phyloP scores from a whole-genome alignment of 805 yeast genomes.

The Nakazawaea wickerhamii region DNA sequence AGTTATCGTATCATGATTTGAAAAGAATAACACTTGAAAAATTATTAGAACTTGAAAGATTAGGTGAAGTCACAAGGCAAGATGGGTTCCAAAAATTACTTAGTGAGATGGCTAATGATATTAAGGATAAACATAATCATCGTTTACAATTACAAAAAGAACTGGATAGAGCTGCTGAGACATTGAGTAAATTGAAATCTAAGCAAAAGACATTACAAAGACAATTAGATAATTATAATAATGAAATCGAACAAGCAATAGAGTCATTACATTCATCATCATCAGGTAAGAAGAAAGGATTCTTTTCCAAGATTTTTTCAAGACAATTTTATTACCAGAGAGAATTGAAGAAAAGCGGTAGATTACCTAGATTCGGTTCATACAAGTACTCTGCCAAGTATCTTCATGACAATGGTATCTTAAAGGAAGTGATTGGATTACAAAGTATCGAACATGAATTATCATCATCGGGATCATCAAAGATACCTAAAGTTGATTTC shows the following conservation, averaged over 20 bases:
- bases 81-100: constrained; percentile 74
- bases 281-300: constrained; percentile 33
- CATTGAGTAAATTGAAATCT: constrained; percentile 37
- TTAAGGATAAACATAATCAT: constrained; percentile 42
- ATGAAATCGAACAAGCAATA: constrained; percentile 40
- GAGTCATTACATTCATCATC: constrained; percentile 38
- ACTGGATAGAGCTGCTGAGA: constrained; percentile 33
- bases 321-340: constrained; percentile 74
- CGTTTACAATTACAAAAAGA: constrained; percentile 37
- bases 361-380: constrained; percentile 70
- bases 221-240: constrained; percentile 40
- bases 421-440: constrained; percentile 55
- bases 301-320: constrained; percentile 51
- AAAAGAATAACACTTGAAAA: constrained; percentile 72
- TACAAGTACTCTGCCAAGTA: constrained; percentile 72
- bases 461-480: constrained; percentile 30
- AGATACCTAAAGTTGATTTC: constrained; percentile 63
- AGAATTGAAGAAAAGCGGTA: constrained; percentile 59
- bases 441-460: constrained; percentile 13
- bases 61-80: constrained; percentile 57
- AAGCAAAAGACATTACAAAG: constrained; percentile 40
- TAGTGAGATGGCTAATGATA: constrained; percentile 81
- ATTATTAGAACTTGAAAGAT: constrained; percentile 66
- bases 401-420: constrained; percentile 65
- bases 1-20: constrained; percentile 60